Percentiles rank a stretch among this genome's conserved stretches.
Evolutionary conservation across 306 rosid species (phyloP).

Genomic region (Prosopis cineraria): DNA sequence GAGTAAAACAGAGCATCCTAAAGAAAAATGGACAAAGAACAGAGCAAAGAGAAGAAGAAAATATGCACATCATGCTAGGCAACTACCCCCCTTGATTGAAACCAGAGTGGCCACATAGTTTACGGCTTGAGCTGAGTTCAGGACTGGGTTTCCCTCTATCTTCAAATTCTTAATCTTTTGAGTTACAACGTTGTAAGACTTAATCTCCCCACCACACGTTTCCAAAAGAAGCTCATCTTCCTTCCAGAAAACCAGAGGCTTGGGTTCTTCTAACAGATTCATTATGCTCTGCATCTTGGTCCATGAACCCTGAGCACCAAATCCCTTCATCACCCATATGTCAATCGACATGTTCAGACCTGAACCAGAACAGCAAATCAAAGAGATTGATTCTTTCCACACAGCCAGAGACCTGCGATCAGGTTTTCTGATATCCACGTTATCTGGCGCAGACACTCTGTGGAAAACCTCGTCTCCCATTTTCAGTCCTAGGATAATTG

Average conservation of each 20-base stretch:
- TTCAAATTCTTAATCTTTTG: slow-evolving; percentile 4
- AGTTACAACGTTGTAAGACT: slow-evolving; percentile 29
- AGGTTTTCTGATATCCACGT: neutral
- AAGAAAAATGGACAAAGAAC: neutral
- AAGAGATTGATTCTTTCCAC: slow-evolving; percentile 27
- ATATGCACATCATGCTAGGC: slow-evolving; percentile 1
- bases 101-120: slow-evolving; percentile 30
- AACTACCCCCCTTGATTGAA: slow-evolving; percentile 12
- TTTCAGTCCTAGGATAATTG: neutral
- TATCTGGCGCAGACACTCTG: slow-evolving; percentile 15
- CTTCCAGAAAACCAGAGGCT: slow-evolving; percentile 40
- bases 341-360: neutral
- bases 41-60: neutral
- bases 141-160: neutral
- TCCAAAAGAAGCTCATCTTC: slow-evolving; percentile 31
- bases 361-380: slow-evolving; percentile 11
- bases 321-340: slow-evolving; percentile 10
- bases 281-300: neutral
- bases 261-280: neutral
- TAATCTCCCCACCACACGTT: neutral
- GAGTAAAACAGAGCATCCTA: neutral
- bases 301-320: neutral
- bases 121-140: slow-evolving; percentile 26
- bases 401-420: slow-evolving; percentile 21
- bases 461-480: slow-evolving; percentile 27